Percentiles rank a stretch among this genome's conserved stretches.
Evolutionary conservation across 1,284 basidiomycete species (phyloP).

Genomic region (Abortiporus biennis): DNA sequence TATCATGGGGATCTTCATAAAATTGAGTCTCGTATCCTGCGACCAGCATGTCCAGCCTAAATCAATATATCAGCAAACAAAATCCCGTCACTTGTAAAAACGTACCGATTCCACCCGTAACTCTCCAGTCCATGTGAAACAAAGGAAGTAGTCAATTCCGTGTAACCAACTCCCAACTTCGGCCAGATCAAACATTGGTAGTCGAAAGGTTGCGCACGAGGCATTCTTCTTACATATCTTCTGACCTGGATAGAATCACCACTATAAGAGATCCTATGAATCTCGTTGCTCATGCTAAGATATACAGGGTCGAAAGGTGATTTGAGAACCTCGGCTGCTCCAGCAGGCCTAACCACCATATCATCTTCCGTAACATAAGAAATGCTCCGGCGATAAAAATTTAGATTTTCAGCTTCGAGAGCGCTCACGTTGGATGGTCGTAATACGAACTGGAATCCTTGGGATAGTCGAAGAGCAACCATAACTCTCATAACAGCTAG

Average conservation of each 20-base stretch:
- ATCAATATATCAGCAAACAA: background rate
- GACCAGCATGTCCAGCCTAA: constrained; percentile 73
- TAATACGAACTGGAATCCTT: constrained; percentile 95
- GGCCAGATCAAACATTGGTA: constrained; percentile 95
- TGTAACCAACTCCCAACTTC: constrained; percentile 82
- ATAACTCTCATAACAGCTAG: constrained; percentile 89
- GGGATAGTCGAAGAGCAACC: constrained; percentile 86
- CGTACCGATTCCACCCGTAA: constrained; percentile 77
- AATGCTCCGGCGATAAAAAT: constrained; percentile 44
- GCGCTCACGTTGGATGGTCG: constrained; percentile 26
- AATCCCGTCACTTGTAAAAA: constrained; percentile 10
- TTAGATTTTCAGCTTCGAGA: constrained; percentile 15
- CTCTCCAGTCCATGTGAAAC: constrained; percentile 73
- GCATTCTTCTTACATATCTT: constrained; percentile 78
- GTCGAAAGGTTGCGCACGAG: constrained; percentile 53
- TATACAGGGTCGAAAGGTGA: constrained; percentile 76
- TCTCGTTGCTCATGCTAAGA: constrained; percentile 92
- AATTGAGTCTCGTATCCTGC: constrained; percentile 83
- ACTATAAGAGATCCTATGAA: constrained; percentile 86
- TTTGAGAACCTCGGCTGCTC: constrained; percentile 67
- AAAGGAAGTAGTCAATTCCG: constrained; percentile 75
- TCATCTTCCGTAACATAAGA: constrained; percentile 46
- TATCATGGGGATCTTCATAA: no score
- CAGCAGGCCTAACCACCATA: constrained; percentile 51
- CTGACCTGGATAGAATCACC: constrained; percentile 87